phyloP scores from a whole-genome alignment of 345 rosid species.

The Eucalyptus cladocalyx region DNA sequence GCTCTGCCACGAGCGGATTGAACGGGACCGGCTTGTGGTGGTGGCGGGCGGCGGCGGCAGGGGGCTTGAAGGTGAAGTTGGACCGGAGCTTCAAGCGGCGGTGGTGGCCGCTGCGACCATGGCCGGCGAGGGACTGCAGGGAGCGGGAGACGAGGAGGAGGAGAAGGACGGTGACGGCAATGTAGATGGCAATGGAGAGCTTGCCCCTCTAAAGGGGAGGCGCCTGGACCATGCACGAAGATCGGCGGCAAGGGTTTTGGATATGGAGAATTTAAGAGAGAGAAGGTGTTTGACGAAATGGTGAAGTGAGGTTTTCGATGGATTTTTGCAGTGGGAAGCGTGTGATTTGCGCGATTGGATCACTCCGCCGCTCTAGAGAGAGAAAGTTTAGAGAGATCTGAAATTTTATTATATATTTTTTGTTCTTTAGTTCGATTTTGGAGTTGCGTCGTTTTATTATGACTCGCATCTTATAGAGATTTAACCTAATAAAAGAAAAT shows the following conservation, averaged over 20 bases:
- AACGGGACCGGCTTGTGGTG: constrained; percentile 23
- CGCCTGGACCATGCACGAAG: neutral
- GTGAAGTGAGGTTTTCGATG: neutral
- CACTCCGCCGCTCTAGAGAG: neutral
- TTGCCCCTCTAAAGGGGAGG: constrained; percentile 12
- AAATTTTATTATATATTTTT: neutral
- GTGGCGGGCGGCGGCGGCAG: neutral
- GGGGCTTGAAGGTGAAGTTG: constrained; percentile 27
- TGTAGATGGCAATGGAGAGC: constrained; percentile 26
- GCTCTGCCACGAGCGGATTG: constrained; percentile 34
- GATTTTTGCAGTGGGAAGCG: neutral
- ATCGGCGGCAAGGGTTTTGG: neutral
- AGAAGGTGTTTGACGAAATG: neutral
- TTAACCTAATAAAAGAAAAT: neutral
- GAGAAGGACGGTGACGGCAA: constrained; percentile 29
- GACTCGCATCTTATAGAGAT: neutral
- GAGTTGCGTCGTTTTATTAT: neutral
- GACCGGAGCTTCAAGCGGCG: constrained; percentile 52
- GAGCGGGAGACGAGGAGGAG: constrained; percentile 46
- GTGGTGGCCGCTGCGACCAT: constrained; percentile 12
- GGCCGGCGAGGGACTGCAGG: constrained; percentile 18
- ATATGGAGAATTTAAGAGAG: neutral
- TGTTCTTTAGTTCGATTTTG: neutral
- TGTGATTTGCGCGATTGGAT: neutral
- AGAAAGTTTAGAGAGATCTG: neutral